A percentile compares a stretch with the other conserved stretches of the same genome.
These are phyloP conservation scores for Mycena indigotica DNA, from an alignment of 768 basidiomycete genomes.

Conservation along the genomic window DNA sequence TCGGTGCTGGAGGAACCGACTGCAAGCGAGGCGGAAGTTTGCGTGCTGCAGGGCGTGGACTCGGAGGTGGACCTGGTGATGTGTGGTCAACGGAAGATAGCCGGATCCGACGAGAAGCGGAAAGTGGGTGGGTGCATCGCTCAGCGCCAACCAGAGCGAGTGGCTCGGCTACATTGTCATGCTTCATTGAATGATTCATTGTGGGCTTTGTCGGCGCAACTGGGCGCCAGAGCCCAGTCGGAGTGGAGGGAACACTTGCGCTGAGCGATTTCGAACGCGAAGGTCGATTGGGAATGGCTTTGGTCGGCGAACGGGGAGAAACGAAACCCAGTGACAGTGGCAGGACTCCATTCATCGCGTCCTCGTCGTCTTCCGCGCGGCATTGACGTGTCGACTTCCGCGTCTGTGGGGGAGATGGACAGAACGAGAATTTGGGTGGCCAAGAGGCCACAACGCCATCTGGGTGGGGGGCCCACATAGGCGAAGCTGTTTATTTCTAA, in stretches of 20 bases:
- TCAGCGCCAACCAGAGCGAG: neutral
- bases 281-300: slow-evolving; percentile 18
- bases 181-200: neutral
- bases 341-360: neutral
- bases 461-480: slow-evolving; percentile 7
- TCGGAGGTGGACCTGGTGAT: neutral
- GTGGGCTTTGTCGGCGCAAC: neutral
- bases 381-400: neutral
- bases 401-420: neutral
- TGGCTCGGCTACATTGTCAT: neutral
- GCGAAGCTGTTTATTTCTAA: neutral
- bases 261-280: slow-evolving; percentile 11
- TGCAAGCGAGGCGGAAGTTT: neutral
- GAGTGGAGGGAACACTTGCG: slow-evolving; percentile 17
- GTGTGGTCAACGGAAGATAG: slow-evolving; percentile 2
- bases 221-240: slow-evolving; percentile 17
- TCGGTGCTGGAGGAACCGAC: neutral
- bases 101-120: slow-evolving; percentile 4
- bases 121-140: slow-evolving; percentile 1
- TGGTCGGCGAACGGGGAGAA: slow-evolving; percentile 6
- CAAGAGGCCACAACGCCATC: slow-evolving; percentile 13
- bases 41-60: neutral
- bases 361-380: neutral
- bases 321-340: neutral
- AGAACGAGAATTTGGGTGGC: slow-evolving; percentile 18